These are phyloP conservation scores for Aureoboletus auriporus DNA, from an alignment of 768 basidiomycete species.

Conservation along the genomic window DNA sequence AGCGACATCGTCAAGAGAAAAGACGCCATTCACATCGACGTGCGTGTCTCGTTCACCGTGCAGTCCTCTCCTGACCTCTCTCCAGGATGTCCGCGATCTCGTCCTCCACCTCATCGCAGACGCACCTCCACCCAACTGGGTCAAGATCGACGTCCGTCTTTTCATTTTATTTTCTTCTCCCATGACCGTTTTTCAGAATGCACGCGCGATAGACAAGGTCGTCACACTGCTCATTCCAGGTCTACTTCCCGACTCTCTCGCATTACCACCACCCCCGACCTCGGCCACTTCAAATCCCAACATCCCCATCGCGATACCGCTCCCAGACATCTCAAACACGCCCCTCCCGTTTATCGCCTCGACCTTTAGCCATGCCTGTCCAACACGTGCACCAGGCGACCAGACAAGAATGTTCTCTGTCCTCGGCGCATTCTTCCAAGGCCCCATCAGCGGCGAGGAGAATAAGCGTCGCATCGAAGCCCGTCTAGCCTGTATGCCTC, in stretches of 20 bases:
- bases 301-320: constrained; percentile 47
- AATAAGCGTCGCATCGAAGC: constrained; percentile 60
- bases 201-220: constrained; percentile 68
- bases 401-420: constrained; percentile 80
- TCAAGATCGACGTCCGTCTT: constrained; percentile 68
- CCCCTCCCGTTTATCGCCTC: constrained; percentile 64
- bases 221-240: constrained; percentile 86
- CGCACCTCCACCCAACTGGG: constrained; percentile 82
- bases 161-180: background rate
- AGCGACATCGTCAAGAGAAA: constrained; percentile 69
- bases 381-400: constrained; percentile 91
- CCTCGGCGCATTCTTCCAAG: constrained; percentile 76
- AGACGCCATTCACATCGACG: constrained; percentile 77
- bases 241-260: constrained; percentile 68
- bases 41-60: constrained; percentile 35
- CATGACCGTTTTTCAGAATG: constrained; percentile 48
- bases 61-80: background rate
- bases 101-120: constrained; percentile 79
- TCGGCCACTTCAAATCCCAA: constrained; percentile 58
- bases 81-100: constrained; percentile 85
- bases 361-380: constrained; percentile 90
- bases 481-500: constrained; percentile 33
- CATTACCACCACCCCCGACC: constrained; percentile 67
- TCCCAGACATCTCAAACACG: constrained; percentile 29
- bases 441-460: constrained; percentile 76